Evolutionary conservation across 192 early-diverging fungal species (phyloP).

Genomic region (Backusella westeae): DNA sequence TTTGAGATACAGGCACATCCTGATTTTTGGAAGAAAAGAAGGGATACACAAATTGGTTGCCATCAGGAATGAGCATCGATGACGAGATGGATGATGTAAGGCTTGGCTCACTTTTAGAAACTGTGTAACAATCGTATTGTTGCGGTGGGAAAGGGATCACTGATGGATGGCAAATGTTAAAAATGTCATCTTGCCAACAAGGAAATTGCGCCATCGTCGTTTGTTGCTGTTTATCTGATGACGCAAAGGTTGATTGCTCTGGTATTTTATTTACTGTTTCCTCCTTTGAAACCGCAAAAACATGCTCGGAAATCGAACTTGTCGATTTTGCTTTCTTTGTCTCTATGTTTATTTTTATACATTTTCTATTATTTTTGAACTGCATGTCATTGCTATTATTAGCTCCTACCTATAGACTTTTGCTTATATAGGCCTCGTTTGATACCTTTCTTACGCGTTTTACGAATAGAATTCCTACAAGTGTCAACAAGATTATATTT

Average conservation of each 20-base stretch:
- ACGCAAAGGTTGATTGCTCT: not conserved
- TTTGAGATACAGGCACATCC: not conserved
- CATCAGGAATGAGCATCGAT: not conserved
- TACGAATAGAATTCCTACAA: conserved; percentile 75
- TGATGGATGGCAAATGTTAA: not conserved
- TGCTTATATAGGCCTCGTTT: conserved; percentile 81
- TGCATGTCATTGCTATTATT: not conserved
- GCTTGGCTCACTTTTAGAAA: not conserved
- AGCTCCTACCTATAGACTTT: conserved; percentile 23
- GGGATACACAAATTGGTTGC: not conserved
- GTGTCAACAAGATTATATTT: conserved; percentile 63
- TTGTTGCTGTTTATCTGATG: not conserved
- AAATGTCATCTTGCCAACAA: not conserved
- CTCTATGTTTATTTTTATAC: not conserved
- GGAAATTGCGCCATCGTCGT: not conserved
- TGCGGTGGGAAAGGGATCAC: not conserved
- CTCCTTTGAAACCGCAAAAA: not conserved
- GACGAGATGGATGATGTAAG: not conserved
- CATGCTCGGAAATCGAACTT: not conserved
- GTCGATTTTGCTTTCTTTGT: not conserved
- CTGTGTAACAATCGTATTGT: not conserved
- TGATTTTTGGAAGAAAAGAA: not conserved
- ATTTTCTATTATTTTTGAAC: not conserved
- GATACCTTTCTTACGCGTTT: conserved; percentile 77
- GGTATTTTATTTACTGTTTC: not conserved